phyloP scores from a whole-genome alignment of 805 yeast species.

The Starmerella stellata region DNA sequence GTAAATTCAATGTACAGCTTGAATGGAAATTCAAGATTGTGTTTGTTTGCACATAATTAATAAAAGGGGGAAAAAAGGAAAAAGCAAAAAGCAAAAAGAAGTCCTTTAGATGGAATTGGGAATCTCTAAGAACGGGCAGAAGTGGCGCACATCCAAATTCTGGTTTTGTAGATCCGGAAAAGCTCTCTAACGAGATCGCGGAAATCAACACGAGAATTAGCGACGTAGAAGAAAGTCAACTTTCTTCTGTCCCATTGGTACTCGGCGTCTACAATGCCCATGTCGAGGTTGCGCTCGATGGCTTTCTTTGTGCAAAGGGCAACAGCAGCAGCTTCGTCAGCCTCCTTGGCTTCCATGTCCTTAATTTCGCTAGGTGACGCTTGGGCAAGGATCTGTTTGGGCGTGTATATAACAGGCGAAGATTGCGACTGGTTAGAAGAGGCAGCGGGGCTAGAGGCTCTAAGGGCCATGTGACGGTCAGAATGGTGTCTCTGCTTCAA shows the following conservation, averaged over 20 bases:
- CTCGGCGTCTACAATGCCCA: constrained; percentile 61
- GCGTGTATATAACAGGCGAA: constrained; percentile 39
- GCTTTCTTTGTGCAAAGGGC: constrained; percentile 43
- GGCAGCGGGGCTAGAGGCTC: constrained; percentile 17
- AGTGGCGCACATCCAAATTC: constrained; percentile 77
- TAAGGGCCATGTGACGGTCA: constrained; percentile 52
- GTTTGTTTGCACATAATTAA: too few relatives aligned
- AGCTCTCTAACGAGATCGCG: constrained; percentile 59
- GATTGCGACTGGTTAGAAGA: constrained; percentile 2
- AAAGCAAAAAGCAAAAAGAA: too few relatives aligned
- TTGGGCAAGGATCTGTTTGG: constrained; percentile 45
- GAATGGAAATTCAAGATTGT: too few relatives aligned
- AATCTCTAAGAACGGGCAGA: constrained; percentile 6
- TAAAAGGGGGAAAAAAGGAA: too few relatives aligned
- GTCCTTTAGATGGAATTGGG: too few relatives aligned
- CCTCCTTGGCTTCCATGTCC: constrained; percentile 38
- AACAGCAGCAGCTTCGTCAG: constrained; percentile 55
- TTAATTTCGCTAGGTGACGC: constrained; percentile 46
- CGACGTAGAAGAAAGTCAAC: constrained; percentile 55
- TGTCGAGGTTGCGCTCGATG: constrained; percentile 30
- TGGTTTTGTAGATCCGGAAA: constrained; percentile 56
- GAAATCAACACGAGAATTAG: constrained; percentile 53
- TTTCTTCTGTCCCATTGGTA: constrained; percentile 74
- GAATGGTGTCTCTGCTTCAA: constrained; percentile 48
- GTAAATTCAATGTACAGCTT: too few relatives aligned